Evolutionary conservation across 305 asterid genomes (phyloP), one percentile per base, ranked within the genome.

Genomic region (Euphrasia arctica): DNA sequence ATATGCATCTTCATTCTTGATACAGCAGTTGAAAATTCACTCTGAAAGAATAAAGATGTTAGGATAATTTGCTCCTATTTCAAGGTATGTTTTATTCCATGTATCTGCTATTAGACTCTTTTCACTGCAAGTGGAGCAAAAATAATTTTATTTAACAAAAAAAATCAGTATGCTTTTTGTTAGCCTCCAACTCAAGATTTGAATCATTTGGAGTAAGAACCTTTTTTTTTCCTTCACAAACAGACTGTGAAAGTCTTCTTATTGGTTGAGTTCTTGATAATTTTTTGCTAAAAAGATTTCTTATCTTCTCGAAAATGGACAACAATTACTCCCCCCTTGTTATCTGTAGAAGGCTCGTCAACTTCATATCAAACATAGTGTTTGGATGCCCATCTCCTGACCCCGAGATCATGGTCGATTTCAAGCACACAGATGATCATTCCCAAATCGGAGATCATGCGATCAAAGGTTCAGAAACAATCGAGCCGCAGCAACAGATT

Each of bases 401-500:
- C 45, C 32, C 74, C 50, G 87, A 70, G 54, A 61, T 81, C 48
- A 31, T 49, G 4, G 52, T 81, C 12, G 79, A 84, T 39, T 81
- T 79, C 50, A 70, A 72, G 57, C 87, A 81, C 69, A n/a, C 39
- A 11, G 80, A 72, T 3, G 56, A 31, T 1, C n/a, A n/a, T n/a
- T n/a, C n/a, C n/a, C n/a, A n/a, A n/a, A n/a, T n/a, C n/a, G n/a
- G n/a, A n/a, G n/a, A n/a, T n/a, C 60, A 2, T 12, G 9, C 10
- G 10, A 39, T 39, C 10, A 42, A 69, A 18, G 49, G 57, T 61
- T 1, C 11, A 39, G 67, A 60, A 28, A 14, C 36, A 32, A 70
- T 57, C 12, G 60, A 59, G 43, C 9, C 39, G 12, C 28, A 45
- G 18, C 61, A 36, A 34, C 61, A 15, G 43, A 39, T 6, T 39